phyloP scores from a whole-genome alignment of 2,329 filamentous ascomycete genomes.

The Grosmannia huntii region DNA sequence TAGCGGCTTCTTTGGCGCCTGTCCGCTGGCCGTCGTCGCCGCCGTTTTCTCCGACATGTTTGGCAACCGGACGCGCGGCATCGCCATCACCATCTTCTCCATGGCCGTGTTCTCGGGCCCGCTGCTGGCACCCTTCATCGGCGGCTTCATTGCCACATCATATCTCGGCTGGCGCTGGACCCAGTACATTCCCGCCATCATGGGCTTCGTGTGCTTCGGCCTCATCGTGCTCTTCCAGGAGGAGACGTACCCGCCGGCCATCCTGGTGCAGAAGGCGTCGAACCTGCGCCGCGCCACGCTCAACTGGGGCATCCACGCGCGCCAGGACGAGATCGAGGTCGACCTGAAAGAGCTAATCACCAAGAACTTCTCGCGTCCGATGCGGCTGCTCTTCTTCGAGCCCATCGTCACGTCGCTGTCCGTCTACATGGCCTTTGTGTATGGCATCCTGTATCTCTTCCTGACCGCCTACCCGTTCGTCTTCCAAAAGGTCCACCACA shows the following conservation, averaged over 20 bases:
- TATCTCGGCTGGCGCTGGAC: slow-evolving; percentile 64
- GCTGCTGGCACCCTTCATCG: slow-evolving; percentile 54
- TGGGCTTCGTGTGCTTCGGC: slow-evolving; percentile 47
- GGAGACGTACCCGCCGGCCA: slow-evolving; percentile 58
- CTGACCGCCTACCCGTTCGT: slow-evolving; percentile 75
- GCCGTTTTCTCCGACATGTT: slow-evolving; percentile 64
- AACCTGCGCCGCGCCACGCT: slow-evolving; percentile 49
- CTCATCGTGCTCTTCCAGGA: slow-evolving; percentile 50
- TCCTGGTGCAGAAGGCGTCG: slow-evolving; percentile 47
- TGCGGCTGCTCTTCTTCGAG: slow-evolving; percentile 53
- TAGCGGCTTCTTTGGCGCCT: slow-evolving; percentile 58
- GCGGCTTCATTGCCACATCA: slow-evolving; percentile 51
- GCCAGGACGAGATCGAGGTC: slow-evolving; percentile 59
- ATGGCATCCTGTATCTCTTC: slow-evolving; percentile 69
- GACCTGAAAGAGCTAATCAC: slow-evolving; percentile 49
- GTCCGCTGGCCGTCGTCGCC: slow-evolving; percentile 54
- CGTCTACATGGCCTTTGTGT: slow-evolving; percentile 64
- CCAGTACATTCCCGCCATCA: slow-evolving; percentile 48
- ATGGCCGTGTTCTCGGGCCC: slow-evolving; percentile 56
- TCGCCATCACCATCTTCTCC: slow-evolving; percentile 44
- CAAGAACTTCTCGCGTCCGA: slow-evolving; percentile 55
- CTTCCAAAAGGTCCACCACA: slow-evolving; percentile 59
- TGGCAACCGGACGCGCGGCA: slow-evolving; percentile 47
- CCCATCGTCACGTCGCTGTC: slow-evolving; percentile 57
- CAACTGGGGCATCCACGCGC: slow-evolving; percentile 61